Evolutionary conservation across 345 rosid genomes (phyloP), one percentile per base, ranked within the genome.

Genomic region (Balakata baccata): DNA sequence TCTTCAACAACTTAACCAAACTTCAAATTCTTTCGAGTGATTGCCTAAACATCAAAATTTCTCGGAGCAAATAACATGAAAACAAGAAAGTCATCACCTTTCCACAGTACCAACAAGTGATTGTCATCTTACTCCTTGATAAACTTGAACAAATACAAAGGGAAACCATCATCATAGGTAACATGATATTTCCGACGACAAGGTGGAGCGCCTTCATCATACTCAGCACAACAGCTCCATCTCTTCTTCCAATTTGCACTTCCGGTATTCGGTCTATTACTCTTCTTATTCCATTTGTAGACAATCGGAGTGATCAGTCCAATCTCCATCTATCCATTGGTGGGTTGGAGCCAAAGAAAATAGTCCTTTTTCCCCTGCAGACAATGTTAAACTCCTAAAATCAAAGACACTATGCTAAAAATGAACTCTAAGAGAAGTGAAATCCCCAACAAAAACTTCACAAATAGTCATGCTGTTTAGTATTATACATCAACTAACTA

Each of bases 321-420:
- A 85, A 74, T 83, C 90, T 2, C 89, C 89, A 59, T 87, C 92
- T 23, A 89, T 81, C 71, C 92, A 90, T 54, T 87, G 90, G 75
- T 89, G 90, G 11, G 89, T 90, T 7, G 89, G 90, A 61, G 90
- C 87, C 72, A 84, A 68, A 12, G 90, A 74, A 74, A 82, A 80
- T 65, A 89, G 22, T 8, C 90, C 90, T 76, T 77, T 89, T 63
- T 87, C 87, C 46, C 92, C 88, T 89, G 64, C 73, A 52, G 47
- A 50, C 20, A 65, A 43, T 5, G 47, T 38, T 37, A 2, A 16
- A 60, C 10, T n/a, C 41, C 39, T 66, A 37, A 14, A 50, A 22
- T 57, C 18, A 23, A 63, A 23, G 10, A 18, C 25, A 47, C 47
- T 1, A 37, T 0, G 47, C 47, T 9, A 7, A 18, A 51, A 17